Base-by-base conservation (phyloP, 2,329 filamentous ascomycete species). In the Lecanicillium sp. region DNA sequence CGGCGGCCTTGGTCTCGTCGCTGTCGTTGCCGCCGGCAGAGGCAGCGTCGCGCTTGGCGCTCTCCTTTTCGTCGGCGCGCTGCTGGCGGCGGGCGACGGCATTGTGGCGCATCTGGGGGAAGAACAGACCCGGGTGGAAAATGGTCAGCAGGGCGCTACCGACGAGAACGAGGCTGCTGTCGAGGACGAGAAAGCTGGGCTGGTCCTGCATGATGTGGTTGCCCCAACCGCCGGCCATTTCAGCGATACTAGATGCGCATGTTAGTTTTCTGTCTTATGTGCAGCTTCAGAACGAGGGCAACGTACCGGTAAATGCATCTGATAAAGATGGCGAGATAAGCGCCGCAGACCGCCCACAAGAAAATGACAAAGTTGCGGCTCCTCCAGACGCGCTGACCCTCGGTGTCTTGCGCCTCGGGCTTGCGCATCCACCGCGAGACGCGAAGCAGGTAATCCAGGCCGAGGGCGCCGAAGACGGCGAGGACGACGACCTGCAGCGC, bases 181-280 rank as follows among this genome's bases (percentile, higher is more conserved):
- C 80, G 32, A 83, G 69, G 11, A 77, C 71, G 51, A 81, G 70
- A 56, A 83, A 84, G 15, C 73, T 74, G 37, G 69, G 65, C 65
- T 84, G 68, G 61, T 83, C 72, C 54, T 79, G 77, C 78, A 84
- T 83, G 59, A 83, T 77, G 14, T 68, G 58, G 63, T 80, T 82
- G 9, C 75, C 77, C 79, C 79, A 84, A 17, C 81, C 80, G 21
- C 77, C 77, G 2, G 75, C 73, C 77, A 84, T 81, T 60, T 84
- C 80, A 1, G 74, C 75, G 45, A 83, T 76, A 56, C 78, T 79
- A 47, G 11, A 5, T 41, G 11, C 10, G 3, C n/a, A 27, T 45
- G n/a, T 24, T 5, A 2, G 3, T 27, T 11, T 20, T 21, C n/a
- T 24, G 12, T 21, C 12, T 38, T 5, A 30, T 2, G 14, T 5